These are phyloP conservation scores for Suillus lakei DNA, from an alignment of 768 basidiomycete genomes.

Conservation along the genomic window DNA sequence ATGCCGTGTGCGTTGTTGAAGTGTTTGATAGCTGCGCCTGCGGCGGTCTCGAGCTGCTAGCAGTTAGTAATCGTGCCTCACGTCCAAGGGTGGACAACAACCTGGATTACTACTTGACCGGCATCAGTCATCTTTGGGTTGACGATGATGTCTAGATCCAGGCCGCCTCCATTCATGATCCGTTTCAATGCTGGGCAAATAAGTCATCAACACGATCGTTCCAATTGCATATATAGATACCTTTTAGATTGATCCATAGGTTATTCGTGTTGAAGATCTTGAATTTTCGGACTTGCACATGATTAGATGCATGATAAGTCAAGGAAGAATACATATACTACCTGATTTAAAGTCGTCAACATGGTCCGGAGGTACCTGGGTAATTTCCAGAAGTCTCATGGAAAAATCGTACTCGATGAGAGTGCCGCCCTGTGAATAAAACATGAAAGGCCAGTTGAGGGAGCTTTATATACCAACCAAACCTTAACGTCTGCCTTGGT, in stretches of 20 bases:
- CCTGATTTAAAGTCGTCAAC: conserved; percentile 92
- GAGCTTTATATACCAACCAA: not conserved
- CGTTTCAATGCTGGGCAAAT: conserved; percentile 76
- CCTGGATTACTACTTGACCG: conserved; percentile 85
- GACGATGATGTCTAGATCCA: conserved; percentile 95
- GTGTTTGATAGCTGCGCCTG: conserved; percentile 93
- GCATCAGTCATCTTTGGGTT: conserved; percentile 89
- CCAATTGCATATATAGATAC: conserved; percentile 33
- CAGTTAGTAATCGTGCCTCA: conserved; percentile 12
- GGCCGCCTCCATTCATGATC: conserved; percentile 82
- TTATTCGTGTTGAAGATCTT: conserved; percentile 93
- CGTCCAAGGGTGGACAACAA: conserved; percentile 21
- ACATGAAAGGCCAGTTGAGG: not conserved
- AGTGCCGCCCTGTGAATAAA: conserved; percentile 67
- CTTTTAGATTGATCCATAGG: conserved; percentile 78
- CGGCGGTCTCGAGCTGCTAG: conserved; percentile 80
- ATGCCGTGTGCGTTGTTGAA: conserved; percentile 92
- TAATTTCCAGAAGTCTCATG: conserved; percentile 89
- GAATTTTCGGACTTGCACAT: conserved; percentile 74
- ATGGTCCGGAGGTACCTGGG: conserved; percentile 92
- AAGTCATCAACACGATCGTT: not conserved
- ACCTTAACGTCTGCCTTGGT: conserved; percentile 83
- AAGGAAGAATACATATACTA: conserved; percentile 29
- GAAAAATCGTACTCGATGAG: conserved; percentile 91
- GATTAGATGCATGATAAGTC: conserved; percentile 8